Evolutionary conservation across 208 protist species (phyloP).

Genomic region (Trichomonas tenax): DNA sequence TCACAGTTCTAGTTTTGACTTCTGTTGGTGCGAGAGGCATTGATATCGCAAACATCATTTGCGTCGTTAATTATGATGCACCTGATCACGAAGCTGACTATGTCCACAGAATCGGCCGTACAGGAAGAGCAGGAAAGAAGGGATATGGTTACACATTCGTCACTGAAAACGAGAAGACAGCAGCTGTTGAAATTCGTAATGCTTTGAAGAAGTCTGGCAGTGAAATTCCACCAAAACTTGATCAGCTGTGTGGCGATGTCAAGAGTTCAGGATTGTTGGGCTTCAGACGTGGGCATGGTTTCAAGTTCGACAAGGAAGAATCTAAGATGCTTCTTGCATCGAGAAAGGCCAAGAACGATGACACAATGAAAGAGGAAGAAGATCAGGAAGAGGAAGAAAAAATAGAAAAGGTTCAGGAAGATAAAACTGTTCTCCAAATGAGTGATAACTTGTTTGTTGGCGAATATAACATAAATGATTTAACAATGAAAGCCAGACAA

Average conservation of each 20-base stretch:
- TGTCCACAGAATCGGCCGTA: slow-evolving; percentile 47
- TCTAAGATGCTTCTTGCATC: slow-evolving; percentile 19
- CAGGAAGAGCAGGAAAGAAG: slow-evolving; percentile 55
- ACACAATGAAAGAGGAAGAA: slow-evolving; percentile 32
- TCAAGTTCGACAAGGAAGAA: slow-evolving; percentile 50
- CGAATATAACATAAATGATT: slow-evolving; percentile 76
- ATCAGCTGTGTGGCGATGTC: background rate
- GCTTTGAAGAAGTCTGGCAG: slow-evolving; percentile 43
- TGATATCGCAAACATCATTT: slow-evolving; percentile 56
- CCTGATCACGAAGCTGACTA: slow-evolving; percentile 74
- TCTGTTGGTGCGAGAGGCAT: slow-evolving; percentile 59
- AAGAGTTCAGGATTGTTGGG: background rate
- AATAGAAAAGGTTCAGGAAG: background rate
- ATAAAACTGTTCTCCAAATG: background rate
- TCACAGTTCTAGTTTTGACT: slow-evolving; percentile 57
- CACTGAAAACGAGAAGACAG: slow-evolving; percentile 46
- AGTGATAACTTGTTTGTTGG: background rate
- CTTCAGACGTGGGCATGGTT: slow-evolving; percentile 32
- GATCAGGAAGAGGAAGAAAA: slow-evolving; percentile 23
- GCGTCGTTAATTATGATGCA: slow-evolving; percentile 64
- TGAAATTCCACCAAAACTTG: background rate
- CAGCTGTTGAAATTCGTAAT: slow-evolving; percentile 45
- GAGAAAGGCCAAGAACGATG: slow-evolving; percentile 26
- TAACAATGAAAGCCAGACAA: slow-evolving; percentile 58
- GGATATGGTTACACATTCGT: slow-evolving; percentile 62